These are phyloP conservation scores for Pythium dissimile DNA, from an alignment of 352 stramenopile species.

Conservation along the genomic window DNA sequence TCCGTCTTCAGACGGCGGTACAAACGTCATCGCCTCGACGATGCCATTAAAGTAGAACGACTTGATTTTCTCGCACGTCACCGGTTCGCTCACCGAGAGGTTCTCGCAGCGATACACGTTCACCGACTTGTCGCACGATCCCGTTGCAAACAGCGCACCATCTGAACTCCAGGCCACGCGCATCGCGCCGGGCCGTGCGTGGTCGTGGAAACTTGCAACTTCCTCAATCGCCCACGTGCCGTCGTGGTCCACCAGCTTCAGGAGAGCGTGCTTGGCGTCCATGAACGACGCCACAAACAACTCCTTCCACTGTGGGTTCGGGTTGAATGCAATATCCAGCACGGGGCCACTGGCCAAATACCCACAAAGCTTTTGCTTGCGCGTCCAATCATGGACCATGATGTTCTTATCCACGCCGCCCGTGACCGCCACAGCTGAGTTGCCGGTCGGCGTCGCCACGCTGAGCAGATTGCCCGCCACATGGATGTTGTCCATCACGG, in stretches of 20 bases:
- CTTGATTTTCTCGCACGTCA: constrained; percentile 55
- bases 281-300: constrained; percentile 70
- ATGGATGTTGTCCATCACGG: constrained; percentile 46
- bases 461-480: constrained; percentile 68
- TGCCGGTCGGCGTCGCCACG: constrained; percentile 41
- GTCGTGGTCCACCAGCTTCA: constrained; percentile 35
- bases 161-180: constrained; percentile 55
- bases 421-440: constrained; percentile 42
- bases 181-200: constrained; percentile 67
- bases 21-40: constrained; percentile 61
- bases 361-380: constrained; percentile 36
- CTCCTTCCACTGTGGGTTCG: constrained; percentile 28
- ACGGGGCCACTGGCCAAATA: constrained; percentile 43
- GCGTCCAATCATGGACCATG: constrained; percentile 64
- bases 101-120: constrained; percentile 56
- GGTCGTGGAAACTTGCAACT: constrained; percentile 58
- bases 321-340: constrained; percentile 61
- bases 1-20: constrained; percentile 20
- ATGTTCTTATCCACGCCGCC: constrained; percentile 77
- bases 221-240: constrained; percentile 37
- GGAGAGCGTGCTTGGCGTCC: constrained; percentile 65
- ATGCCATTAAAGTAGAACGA: constrained; percentile 87
- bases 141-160: constrained; percentile 64
- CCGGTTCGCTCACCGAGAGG: constrained; percentile 17
- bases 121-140: constrained; percentile 69